Conservation (phyloP, 2,329 filamentous ascomycete genomes). For the Trichoderma koningii region DNA sequence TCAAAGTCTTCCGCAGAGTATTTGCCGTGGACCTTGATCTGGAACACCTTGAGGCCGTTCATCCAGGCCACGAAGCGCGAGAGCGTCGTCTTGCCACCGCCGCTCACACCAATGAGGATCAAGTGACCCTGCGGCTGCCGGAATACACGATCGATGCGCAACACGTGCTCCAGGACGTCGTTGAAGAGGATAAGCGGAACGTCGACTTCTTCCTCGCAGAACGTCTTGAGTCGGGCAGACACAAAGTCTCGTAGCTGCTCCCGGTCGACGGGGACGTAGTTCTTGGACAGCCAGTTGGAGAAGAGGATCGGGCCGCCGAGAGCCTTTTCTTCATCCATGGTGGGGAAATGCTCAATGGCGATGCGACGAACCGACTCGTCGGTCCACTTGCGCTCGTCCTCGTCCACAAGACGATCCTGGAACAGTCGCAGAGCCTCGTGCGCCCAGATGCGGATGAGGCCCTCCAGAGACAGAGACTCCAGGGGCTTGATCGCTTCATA, state of each 20-base stretch:
- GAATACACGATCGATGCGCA: slow-evolving; percentile 98
- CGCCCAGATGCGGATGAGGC: slow-evolving; percentile 94
- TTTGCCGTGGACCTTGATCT: slow-evolving; percentile 99
- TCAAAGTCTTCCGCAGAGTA: slow-evolving; percentile 99
- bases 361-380: slow-evolving; percentile 84
- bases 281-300: slow-evolving; percentile 99
- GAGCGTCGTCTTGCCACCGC: slow-evolving; percentile 96
- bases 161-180: slow-evolving; percentile 94
- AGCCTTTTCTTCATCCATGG: slow-evolving; percentile 86
- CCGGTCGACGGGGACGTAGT: slow-evolving; percentile 95
- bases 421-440: slow-evolving; percentile 95
- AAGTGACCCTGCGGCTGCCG: slow-evolving; percentile 96
- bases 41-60: slow-evolving; percentile 98
- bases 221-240: slow-evolving; percentile 93
- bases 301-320: slow-evolving; percentile 93
- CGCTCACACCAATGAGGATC: slow-evolving; percentile 97
- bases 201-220: slow-evolving; percentile 99
- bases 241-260: slow-evolving; percentile 96
- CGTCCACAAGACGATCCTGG: slow-evolving; percentile 92
- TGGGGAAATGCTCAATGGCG: slow-evolving; percentile 89
- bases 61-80: slow-evolving; percentile 99
- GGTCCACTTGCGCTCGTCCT: slow-evolving; percentile 95
- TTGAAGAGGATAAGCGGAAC: slow-evolving; percentile 99
- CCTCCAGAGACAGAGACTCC: slow-evolving; percentile 84
- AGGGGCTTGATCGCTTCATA: slow-evolving; percentile 96